Percentiles rank a stretch among this genome's conserved stretches.
phyloP scores from a whole-genome alignment of 805 yeast genomes.

The Ogataea wickerhamii region DNA sequence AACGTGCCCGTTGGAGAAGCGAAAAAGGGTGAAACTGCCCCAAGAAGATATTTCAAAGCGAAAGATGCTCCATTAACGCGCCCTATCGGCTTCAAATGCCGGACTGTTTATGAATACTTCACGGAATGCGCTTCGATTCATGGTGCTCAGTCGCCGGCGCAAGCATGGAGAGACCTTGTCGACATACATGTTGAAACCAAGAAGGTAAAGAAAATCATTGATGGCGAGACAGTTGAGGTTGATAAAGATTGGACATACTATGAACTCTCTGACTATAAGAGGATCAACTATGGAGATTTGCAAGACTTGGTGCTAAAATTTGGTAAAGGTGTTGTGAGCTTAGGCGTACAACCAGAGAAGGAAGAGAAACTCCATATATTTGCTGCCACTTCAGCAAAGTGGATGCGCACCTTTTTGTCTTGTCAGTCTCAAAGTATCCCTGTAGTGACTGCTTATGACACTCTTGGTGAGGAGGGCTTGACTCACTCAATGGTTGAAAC shows the following conservation, averaged over 20 bases:
- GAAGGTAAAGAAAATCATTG: slow-evolving; percentile 66
- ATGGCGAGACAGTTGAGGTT: slow-evolving; percentile 68
- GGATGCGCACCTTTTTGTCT: slow-evolving; percentile 88
- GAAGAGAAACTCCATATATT: slow-evolving; percentile 72
- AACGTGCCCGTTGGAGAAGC: slow-evolving; percentile 69
- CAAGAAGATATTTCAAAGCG: slow-evolving; percentile 60
- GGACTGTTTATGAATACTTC: slow-evolving; percentile 67
- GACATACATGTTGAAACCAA: slow-evolving; percentile 77
- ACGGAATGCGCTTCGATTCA: slow-evolving; percentile 57
- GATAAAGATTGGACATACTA: slow-evolving; percentile 87
- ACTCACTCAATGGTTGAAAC: slow-evolving; percentile 85
- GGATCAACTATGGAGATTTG: slow-evolving; percentile 59
- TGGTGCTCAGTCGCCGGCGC: slow-evolving; percentile 52
- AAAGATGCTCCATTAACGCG: slow-evolving; percentile 45
- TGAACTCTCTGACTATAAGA: slow-evolving; percentile 72
- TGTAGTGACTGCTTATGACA: slow-evolving; percentile 93
- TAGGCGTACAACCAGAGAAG: slow-evolving; percentile 65
- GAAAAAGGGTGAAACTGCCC: slow-evolving; percentile 75
- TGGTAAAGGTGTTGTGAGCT: slow-evolving; percentile 71
- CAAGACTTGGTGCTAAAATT: slow-evolving; percentile 44
- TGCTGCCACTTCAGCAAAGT: slow-evolving; percentile 81
- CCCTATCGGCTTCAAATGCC: slow-evolving; percentile 62
- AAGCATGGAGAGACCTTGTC: slow-evolving; percentile 71
- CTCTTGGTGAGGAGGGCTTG: slow-evolving; percentile 85
- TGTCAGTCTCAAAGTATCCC: slow-evolving; percentile 77